phyloP scores from a whole-genome alignment of 2,329 filamentous ascomycete genomes.

The Mycosphaerelloides madeirae region DNA sequence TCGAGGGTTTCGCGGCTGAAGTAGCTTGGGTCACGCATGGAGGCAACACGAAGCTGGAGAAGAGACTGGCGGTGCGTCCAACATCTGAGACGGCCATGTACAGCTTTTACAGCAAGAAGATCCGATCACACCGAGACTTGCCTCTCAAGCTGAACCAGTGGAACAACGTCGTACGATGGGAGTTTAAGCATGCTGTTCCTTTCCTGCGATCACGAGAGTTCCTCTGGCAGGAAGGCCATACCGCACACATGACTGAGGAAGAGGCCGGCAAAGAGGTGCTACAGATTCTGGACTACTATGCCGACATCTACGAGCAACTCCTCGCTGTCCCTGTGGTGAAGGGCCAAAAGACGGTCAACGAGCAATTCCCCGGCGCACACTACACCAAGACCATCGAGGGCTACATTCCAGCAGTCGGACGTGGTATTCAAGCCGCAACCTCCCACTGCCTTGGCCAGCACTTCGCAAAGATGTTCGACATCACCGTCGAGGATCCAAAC shows the following conservation, averaged over 20 bases:
- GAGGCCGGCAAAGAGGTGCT: conserved; percentile 80
- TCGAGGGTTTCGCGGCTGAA: conserved; percentile 96
- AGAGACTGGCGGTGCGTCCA: conserved; percentile 64
- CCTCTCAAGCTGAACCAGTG: conserved; percentile 94
- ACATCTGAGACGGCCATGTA: conserved; percentile 83
- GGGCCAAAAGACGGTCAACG: conserved; percentile 91
- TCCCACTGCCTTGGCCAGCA: conserved; percentile 95
- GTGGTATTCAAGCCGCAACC: conserved; percentile 93
- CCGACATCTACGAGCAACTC: conserved; percentile 85
- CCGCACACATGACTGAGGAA: conserved; percentile 80
- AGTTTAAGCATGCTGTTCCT: conserved; percentile 83
- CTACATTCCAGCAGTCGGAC: conserved; percentile 91
- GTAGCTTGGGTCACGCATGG: conserved; percentile 86
- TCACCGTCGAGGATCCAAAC: conserved; percentile 87
- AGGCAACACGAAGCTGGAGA: conserved; percentile 88
- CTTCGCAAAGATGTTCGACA: conserved; percentile 99
- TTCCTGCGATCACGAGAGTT: conserved; percentile 94
- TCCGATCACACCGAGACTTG: conserved; percentile 90
- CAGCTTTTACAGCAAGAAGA: conserved; percentile 94
- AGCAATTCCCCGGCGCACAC: conserved; percentile 94
- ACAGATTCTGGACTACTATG: conserved; percentile 90
- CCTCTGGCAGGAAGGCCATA: conserved; percentile 96
- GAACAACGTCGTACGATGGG: conserved; percentile 95
- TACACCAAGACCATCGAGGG: conserved; percentile 97
- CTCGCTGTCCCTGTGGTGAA: conserved; percentile 93